Evolutionary conservation across 768 basidiomycete species (phyloP).

Genomic region (Mycena olivaceomarginata): DNA sequence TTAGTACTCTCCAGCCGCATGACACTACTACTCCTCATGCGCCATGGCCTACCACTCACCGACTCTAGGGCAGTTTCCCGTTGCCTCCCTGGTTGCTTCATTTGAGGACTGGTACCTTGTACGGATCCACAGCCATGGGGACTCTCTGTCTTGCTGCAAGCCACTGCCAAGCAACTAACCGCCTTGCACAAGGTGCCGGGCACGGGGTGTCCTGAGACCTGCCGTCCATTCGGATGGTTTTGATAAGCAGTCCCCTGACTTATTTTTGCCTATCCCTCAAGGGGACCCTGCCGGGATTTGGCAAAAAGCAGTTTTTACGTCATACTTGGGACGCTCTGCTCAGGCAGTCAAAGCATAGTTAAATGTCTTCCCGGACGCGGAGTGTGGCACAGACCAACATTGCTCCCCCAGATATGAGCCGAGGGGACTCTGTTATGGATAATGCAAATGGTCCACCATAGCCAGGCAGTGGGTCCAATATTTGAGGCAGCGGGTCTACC

Average conservation of each 20-base stretch:
- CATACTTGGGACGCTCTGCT: constrained; percentile 1
- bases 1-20: no score
- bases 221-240: constrained; percentile 16
- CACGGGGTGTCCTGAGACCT: background rate
- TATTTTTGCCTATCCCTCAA: constrained; percentile 15
- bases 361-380: constrained; percentile 6
- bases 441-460: no score
- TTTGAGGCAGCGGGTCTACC: background rate
- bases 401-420: background rate
- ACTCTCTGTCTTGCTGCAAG: no score
- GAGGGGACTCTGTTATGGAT: no score
- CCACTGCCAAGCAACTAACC: background rate
- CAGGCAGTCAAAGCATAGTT: constrained; percentile 24
- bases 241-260: constrained; percentile 25
- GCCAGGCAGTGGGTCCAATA: no score
- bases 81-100: no score
- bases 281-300: constrained; percentile 31
- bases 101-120: no score
- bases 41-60: no score
- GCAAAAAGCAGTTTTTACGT: background rate
- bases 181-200: constrained; percentile 21
- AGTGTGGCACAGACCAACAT: constrained; percentile 16
- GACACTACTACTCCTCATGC: no score
- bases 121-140: no score
- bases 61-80: no score